phyloP scores from a whole-genome alignment of 108 stramenopile species.

The Aurantiochytrium sp. region DNA sequence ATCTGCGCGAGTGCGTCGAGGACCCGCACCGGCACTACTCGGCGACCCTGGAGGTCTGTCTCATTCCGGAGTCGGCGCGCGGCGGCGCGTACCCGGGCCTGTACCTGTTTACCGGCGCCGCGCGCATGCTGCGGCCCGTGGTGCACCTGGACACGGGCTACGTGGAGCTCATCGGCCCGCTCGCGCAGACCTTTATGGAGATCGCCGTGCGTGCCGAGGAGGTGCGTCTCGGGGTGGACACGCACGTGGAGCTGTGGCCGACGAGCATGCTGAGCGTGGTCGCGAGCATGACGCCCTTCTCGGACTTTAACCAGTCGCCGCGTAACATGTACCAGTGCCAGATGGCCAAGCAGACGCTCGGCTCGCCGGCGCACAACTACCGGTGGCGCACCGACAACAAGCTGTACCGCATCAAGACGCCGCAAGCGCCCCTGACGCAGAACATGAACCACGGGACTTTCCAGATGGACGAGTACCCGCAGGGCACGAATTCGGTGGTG shows the following conservation, averaged over 20 bases:
- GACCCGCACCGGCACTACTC: background rate
- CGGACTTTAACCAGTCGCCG: constrained; percentile 96
- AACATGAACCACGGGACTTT: constrained; percentile 79
- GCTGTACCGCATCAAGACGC: constrained; percentile 82
- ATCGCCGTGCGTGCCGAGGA: constrained; percentile 67
- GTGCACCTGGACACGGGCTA: constrained; percentile 69
- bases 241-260: constrained; percentile 92
- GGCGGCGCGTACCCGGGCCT: constrained; percentile 84
- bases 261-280: constrained; percentile 93
- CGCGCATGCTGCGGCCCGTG: constrained; percentile 84
- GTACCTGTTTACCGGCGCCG: constrained; percentile 76
- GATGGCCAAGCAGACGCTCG: constrained; percentile 99
- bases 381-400: constrained; percentile 92
- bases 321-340: constrained; percentile 99
- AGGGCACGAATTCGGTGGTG: constrained; percentile 95
- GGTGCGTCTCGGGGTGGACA: constrained; percentile 43
- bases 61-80: background rate
- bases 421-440: constrained; percentile 94
- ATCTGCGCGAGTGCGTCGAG: background rate
- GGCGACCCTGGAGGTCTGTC: constrained; percentile 7
- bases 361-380: constrained; percentile 86
- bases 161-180: constrained; percentile 85
- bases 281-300: constrained; percentile 90
- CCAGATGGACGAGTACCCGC: constrained; percentile 95
- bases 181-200: constrained; percentile 96